Evolutionary conservation across 768 basidiomycete species (phyloP), one percentile per base, ranked within the genome.

Genomic region (Boletus patriciae): DNA sequence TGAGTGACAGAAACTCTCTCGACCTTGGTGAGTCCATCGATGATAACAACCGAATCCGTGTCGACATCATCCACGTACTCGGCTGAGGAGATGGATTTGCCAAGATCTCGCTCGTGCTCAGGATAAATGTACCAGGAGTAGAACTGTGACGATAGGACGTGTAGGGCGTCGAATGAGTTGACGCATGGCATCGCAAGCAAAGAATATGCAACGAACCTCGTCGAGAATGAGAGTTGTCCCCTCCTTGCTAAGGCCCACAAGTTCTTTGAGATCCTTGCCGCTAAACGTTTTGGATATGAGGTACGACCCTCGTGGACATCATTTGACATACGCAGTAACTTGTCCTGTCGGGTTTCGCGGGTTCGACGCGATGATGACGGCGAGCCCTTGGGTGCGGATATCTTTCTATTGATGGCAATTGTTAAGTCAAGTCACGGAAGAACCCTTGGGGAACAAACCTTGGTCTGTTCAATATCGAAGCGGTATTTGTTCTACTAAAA

Each of bases 301-400:
- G 29, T 12, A 56, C 8, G n/a, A 34, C 18, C n/a, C 13, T 33
- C 38, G 36, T 4, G 53, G 41, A 33, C 12, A 50, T 37, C 43
- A 34, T 18, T 52, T 16, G 12, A 69, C 73, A 23, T 64, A 90
- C 86, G 80, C 81, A 60, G 85, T 82, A 52, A 87, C 84, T 70
- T 96, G 94, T n/a, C 95, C 94, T 1, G 95, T 97, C 4, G 95
- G 94, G 69, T 97, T 98, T 52, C 94, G 85, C n/a, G 95, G 95
- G 74, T 97, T 98, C 23, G 91, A 94, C 0, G 92, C 90, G 43
- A 95, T 77, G 54, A 96, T 81, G 48, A 95, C 92, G 12, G 87
- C 83, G 19, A 95, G 77, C 15, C 93, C 92, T 73, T 94, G 92
- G 1, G 81, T 88, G 41, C 76, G 79, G 54, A 95, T 92, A 62